Base-by-base conservation (phyloP, 73 alveolate species). In the Halteria grandinella region DNA sequence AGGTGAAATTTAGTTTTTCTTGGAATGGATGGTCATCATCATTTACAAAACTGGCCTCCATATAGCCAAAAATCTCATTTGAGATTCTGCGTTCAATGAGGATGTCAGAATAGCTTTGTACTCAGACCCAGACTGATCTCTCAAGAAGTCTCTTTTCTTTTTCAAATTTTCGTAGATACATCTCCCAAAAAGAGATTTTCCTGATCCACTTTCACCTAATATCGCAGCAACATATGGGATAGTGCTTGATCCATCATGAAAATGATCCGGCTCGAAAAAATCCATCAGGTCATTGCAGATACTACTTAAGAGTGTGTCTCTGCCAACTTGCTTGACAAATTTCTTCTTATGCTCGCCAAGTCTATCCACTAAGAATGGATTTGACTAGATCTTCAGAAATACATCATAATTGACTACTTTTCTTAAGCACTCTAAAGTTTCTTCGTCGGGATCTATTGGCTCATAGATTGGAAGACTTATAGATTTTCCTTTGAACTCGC, bases 361-460 rank as follows among this genome's bases (percentile, higher is more conserved):
- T 60, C 83, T 57, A 51, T 83, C 92, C 18, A 51, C 55, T 10
- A 83, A 1, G 47, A 83, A 74, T 17, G 92, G 92, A 29, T 83
- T 83, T 6, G 85, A 40, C 53, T 83, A 75, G 5, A 83, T 36
- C 47, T 62, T 83, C 34, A 83, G 36, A 21, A 62, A 50, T 17
- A 41, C 18, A 21, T 62, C 69, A 48, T 55, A 53, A 33, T 47
- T 3, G 1, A 48, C 52, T 17, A 62, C 88, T 49, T 63, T 33
- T 28, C 48, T 34, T 6, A 17, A 2, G 50, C 76, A 33, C 18
- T 60, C 24, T 0, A 10, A 50, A 0, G 17, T 18, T 29, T 83
- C 82, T 1, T 50, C 78, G 10, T 83, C 87, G 8, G 87, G 84
- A 34, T 83, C 84, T 20, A 72, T 37, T 40, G 92, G 92, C 54